Conservation (phyloP, 176 grass and related monocot species). For the Oropetium thomaeum region DNA sequence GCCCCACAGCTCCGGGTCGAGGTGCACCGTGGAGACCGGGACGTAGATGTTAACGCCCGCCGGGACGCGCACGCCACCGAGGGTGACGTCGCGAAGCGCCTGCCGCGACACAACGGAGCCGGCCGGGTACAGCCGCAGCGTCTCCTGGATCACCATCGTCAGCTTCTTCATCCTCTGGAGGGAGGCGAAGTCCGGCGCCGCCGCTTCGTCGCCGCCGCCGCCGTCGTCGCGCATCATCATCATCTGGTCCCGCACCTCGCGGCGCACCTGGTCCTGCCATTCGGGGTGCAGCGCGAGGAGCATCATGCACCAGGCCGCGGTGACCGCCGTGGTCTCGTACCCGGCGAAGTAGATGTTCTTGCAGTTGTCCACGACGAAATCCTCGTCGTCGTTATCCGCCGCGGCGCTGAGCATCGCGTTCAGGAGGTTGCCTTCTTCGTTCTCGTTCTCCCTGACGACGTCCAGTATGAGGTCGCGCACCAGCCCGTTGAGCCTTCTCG, state of each 20-base stretch:
- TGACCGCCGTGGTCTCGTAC: constrained; percentile 81
- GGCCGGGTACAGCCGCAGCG: constrained; percentile 75
- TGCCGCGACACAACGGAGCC: constrained; percentile 75
- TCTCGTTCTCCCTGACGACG: constrained; percentile 30
- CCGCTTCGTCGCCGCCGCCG: background rate
- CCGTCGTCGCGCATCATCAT: too few species aligned
- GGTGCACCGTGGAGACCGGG: constrained; percentile 67
- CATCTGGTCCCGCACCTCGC: constrained; percentile 42
- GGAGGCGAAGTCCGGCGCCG: constrained; percentile 24
- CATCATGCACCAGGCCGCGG: constrained; percentile 72
- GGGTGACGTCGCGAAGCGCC: constrained; percentile 54
- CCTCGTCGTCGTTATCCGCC: constrained; percentile 8
- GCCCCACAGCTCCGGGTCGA: constrained; percentile 72
- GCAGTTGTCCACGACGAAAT: constrained; percentile 87
- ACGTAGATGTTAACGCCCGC: constrained; percentile 71
- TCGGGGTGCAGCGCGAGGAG: constrained; percentile 76
- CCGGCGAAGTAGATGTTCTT: constrained; percentile 94
- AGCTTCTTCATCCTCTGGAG: constrained; percentile 86
- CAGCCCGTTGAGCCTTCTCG: constrained; percentile 60
- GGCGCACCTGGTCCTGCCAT: constrained; percentile 58
- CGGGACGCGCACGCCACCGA: constrained; percentile 62
- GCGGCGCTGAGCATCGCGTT: constrained; percentile 60
- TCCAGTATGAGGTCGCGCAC: constrained; percentile 56
- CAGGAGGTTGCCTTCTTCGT: constrained; percentile 41
- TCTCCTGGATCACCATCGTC: constrained; percentile 97